Base-by-base conservation (phyloP, 2,329 filamentous ascomycete species). In the Tetracladium maxilliforme region DNA sequence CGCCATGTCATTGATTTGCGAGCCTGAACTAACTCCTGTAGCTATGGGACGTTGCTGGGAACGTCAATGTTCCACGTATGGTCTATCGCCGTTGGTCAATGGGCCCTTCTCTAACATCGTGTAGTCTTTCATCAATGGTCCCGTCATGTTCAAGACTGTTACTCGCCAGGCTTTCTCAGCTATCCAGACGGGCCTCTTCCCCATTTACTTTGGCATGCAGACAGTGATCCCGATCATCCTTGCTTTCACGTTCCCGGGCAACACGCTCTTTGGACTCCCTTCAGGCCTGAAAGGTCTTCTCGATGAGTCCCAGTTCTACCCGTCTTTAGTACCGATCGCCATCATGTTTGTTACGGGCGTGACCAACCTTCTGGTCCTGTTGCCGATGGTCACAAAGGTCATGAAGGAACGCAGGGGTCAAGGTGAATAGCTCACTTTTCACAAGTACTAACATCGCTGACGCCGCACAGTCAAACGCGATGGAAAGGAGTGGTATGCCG, bases 191-290 rank as follows among this genome's bases (percentile, higher is more conserved):
- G 70, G 70, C 34, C 69, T 86, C 26, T 93, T 94, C 56, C 83
- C 83, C 17, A 64, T 82, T 40, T 98, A 92, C 61, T 95, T 95
- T 49, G 61, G 69, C 22, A 57, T 95, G 29, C 87, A 95, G 54
- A 74, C 82, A 4, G 61, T 64, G 6, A 57, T 87, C 2, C 82
- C 90, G 1, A 49, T 76, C 10, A 43, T 81, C 13, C 58, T 94
- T 11, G 75, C 78, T 12, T 45, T 92, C 28, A 94, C 87, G 5
- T 87, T 82, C 44, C 84, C 84, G 6, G 72, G 68, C n/a, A 44
- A 36, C 23, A 43, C 44, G 15, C 39, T 37, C 13, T 34, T 49
- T 7, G 43, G 44, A 34, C 27, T 39, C 24, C 36, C 56, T 29
- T 51, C 52, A 23, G 52, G 69, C 24, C 27, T 74, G 26, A 40